These are phyloP conservation scores for Colletotrichum caudatum DNA, from an alignment of 2,329 filamentous ascomycete genomes.

Conservation along the genomic window DNA sequence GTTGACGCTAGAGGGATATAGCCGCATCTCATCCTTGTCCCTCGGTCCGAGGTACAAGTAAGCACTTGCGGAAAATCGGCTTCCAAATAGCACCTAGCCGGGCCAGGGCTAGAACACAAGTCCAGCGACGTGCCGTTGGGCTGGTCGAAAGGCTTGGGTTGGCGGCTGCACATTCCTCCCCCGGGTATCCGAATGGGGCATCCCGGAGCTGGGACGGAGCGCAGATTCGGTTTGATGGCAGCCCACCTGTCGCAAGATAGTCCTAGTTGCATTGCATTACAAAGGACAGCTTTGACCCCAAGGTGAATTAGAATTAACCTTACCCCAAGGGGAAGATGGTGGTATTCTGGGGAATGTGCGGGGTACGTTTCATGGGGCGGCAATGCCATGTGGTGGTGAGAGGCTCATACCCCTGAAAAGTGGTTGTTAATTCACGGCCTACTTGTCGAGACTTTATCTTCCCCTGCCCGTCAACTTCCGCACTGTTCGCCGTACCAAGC, in stretches of 20 bases:
- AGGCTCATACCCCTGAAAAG: not conserved
- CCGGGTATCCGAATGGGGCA: constrained; percentile 29
- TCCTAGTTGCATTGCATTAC: constrained; percentile 2
- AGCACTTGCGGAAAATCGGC: constrained; percentile 16
- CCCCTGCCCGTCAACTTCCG: too few relatives aligned
- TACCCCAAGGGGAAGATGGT: not conserved
- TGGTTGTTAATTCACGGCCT: not conserved
- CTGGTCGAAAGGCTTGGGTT: not conserved
- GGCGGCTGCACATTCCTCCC: constrained; percentile 11
- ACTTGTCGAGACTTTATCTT: too few relatives aligned
- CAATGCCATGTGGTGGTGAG: not conserved
- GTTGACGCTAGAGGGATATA: not conserved
- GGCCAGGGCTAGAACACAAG: not conserved
- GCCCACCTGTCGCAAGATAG: not conserved
- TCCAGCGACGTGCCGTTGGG: constrained; percentile 10
- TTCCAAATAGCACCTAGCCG: not conserved
- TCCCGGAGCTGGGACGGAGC: constrained; percentile 11
- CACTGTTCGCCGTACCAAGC: too few relatives aligned
- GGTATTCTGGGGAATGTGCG: constrained; percentile 21
- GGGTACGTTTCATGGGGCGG: constrained; percentile 20
- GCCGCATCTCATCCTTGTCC: not conserved
- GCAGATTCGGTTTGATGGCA: not conserved
- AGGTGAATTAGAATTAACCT: not conserved
- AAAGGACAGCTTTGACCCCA: not conserved
- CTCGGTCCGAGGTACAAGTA: not conserved